Conservation (phyloP, 257 asterid species). For the Forsythia viridissima region DNA sequence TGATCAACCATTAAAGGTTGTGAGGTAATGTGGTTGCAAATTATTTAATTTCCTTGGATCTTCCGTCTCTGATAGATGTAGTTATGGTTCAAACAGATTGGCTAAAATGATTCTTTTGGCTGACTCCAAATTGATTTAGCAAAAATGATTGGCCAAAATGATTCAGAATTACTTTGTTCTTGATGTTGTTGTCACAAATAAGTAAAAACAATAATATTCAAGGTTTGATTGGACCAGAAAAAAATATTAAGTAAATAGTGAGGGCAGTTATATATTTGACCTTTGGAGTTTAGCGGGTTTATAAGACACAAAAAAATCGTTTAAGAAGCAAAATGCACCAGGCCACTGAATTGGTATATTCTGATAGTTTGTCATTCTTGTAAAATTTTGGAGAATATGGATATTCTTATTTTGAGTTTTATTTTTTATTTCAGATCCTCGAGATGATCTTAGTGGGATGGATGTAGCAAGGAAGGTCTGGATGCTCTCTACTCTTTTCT, state of each 20-base stretch:
- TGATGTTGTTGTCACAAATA: neutral
- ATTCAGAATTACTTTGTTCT: neutral
- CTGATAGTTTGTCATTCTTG: neutral
- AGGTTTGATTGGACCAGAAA: slow-evolving; percentile 7
- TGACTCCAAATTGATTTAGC: too few species aligned
- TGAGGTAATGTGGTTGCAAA: neutral
- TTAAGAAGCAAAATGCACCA: neutral
- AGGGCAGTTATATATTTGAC: neutral
- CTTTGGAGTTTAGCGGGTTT: neutral
- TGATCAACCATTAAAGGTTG: neutral
- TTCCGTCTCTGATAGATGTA: too few species aligned
- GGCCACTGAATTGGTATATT: slow-evolving; percentile 8
- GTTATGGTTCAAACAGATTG: too few species aligned
- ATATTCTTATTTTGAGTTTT: slow-evolving; percentile 30
- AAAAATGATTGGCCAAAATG: neutral
- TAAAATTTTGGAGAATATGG: neutral
- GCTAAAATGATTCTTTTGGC: too few species aligned
- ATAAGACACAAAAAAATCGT: neutral
- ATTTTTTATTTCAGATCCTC: slow-evolving; percentile 68
- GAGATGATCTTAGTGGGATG: slow-evolving; percentile 97
- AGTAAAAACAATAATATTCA: neutral
- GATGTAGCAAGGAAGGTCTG: slow-evolving; percentile 97
- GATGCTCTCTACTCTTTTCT: slow-evolving; percentile 20
- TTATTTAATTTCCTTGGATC: too few species aligned
- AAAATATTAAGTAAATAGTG: neutral